Evolutionary conservation across 2,329 filamentous ascomycete species (phyloP), one percentile per base, ranked within the genome.

Genomic region (Microsporum ferrugineum): DNA sequence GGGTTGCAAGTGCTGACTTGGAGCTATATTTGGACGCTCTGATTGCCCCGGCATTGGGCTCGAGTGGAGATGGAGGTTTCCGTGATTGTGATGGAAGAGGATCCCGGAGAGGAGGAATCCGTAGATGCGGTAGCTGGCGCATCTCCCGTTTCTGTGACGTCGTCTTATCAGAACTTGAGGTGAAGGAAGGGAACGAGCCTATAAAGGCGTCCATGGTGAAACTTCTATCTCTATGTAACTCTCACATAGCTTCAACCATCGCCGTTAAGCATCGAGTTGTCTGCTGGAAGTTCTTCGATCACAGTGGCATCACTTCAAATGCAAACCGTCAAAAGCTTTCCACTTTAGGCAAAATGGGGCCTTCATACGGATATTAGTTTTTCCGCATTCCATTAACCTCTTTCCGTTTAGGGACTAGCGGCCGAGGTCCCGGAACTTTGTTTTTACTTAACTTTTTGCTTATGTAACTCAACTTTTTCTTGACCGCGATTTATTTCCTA

Each of bases 21-120:
- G 71, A 62, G 36, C 68, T 68, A 53, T 69, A 71, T 27, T 63
- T 61, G 14, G 70, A 60, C 14, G 75, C 70, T 27, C 70, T 68
- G 27, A 70, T 66, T 3, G 68, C 68, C 43, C 68, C 71, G 33
- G 75, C 72, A 65, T 72, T 75, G 7, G 77, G 77, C 64, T 79
- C 77, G 57, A 79, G 71, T 27, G 76, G 76, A 17, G 72, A 72
- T n/a, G 76, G 76, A 41, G 71, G 68, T 59, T 72, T 75, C 62
- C 75, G 69, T 41, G 70, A 70, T 41, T 73, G 73, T 12, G 75
- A 73, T 27, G 76, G 75, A 23, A 74, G 72, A 10, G 76, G 77
- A 64, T 78, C 74, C 36, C 77, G 77, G 27, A 80, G 71, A 59
- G 78, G 77, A 63, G 78, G 73, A 57, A 80, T 79, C 61, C 73